Evolutionary conservation across 805 yeast genomes (phyloP).

Genomic region (Blastobotrys chiropterorum): DNA sequence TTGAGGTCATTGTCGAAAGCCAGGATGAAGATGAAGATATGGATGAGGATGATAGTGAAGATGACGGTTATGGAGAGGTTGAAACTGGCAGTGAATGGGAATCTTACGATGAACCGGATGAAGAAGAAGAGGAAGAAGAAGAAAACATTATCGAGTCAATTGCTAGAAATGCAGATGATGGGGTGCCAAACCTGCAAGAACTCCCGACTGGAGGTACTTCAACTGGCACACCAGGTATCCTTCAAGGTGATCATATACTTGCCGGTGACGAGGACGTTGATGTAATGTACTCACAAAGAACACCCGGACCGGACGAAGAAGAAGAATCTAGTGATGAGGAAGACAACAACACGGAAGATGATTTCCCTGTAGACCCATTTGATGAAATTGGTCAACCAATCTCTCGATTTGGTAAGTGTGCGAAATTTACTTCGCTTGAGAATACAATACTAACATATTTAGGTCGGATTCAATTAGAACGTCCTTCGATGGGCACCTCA

Average conservation of each 20-base stretch:
- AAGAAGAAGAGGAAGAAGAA: conserved; percentile 21
- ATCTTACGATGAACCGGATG: conserved; percentile 23
- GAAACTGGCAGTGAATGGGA: conserved; percentile 19
- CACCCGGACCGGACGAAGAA: conserved; percentile 6
- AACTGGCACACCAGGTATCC: conserved; percentile 4
- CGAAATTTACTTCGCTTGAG: neutral
- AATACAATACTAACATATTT: conserved; percentile 1
- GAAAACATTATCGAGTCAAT: conserved; percentile 18
- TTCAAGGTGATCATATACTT: neutral
- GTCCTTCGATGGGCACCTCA: conserved; percentile 3
- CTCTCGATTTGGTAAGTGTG: neutral
- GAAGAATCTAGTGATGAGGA: conserved; percentile 19
- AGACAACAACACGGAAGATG: conserved; percentile 29
- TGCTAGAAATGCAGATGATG: conserved; percentile 8
- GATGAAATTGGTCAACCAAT: conserved; percentile 18
- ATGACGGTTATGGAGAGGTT: conserved; percentile 7
- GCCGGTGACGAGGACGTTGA: conserved; percentile 14
- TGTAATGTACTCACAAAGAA: conserved; percentile 8
- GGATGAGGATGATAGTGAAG: conserved; percentile 17
- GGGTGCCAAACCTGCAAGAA: conserved; percentile 12
- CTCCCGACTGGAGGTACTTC: neutral
- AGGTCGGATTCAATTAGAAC: conserved; percentile 9
- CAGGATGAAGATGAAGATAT: conserved; percentile 14
- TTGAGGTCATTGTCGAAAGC: conserved; percentile 17
- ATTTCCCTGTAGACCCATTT: conserved; percentile 14